Evolutionary conservation across 1,139 yeast species (phyloP), one percentile per base, ranked within the genome.

Genomic region (Hanseniaspora uvarum): DNA sequence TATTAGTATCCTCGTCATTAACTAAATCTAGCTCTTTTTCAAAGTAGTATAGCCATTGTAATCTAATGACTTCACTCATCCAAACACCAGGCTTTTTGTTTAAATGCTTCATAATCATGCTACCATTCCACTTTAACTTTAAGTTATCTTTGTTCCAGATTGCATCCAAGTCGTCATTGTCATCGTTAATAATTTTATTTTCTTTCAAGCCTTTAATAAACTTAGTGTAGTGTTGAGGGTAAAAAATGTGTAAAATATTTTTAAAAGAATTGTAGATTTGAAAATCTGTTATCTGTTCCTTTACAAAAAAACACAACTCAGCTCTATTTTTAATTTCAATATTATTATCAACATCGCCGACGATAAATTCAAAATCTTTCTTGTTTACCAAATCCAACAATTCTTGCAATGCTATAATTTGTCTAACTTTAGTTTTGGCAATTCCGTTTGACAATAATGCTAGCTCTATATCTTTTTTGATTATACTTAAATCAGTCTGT

Each of bases 71-170:
- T 45, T 73, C 68, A 14, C 77, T 78, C 74, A 87, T 73, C 95
- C 96, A 87, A 4, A 89, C 88, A 0, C 97, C 97, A 0, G 92
- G 87, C 63, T 82, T 83, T 55, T 70, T 72, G 16, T 73, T 68
- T 23, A 83, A 68, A 16, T 72, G 68, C 49, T 72, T 69, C 51
- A 76, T 70, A 49, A 87, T 66, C 33, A 78, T 75, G 59, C 81
- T 86, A 21, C 96, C 96, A 63, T 85, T 85, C 16, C 83, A 65
- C 26, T 82, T 60, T 2, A 83, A 80, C 58, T 75, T 80, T 52
- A 79, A 28, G 21, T 12, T 28, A 6, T 21, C 11, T 5, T 33
- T 31, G n/a, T 19, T 16, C 53, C 48, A 43, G 0, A 5, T 11
- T 4, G 5, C 10, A 14, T 50, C 48, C 14, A 44, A 21, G 19